Base-by-base conservation (phyloP, 306 rosid genomes). In the Albizia julibrissin region DNA sequence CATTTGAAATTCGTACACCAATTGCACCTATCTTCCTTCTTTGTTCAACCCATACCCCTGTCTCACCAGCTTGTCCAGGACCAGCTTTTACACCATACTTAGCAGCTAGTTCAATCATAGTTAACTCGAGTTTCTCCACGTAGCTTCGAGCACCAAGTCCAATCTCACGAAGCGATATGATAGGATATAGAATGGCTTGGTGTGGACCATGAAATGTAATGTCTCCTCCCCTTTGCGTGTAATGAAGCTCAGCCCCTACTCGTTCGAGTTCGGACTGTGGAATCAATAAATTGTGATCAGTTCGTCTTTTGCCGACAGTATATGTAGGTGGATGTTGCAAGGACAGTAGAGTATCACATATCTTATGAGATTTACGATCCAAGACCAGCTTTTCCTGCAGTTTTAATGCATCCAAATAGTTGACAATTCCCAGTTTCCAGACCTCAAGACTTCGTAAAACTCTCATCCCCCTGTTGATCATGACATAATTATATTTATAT, bases 1-100 rank as follows among this genome's bases (percentile, higher is more conserved):
- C 98, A 84, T 54, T 72, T 0, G 98, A 93, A 78, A 95, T 91
- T 72, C 83, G 88, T 44, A 95, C 98, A 76, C 98, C 98, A 56
- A 92, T 85, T 6, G 99, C 97, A 15, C 99, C 98, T n/a, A 92
- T 91, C 87, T 93, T 95, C 80, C 91, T 95, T 52, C 91, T 95
- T 52, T 89, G 94, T 73, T 88, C 96, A 44, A 95, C 98, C 96
- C 99, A 95, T 64, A 95, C 96, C 58, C 99, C 96, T 0, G 94
- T 93, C 83, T 92, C 93, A 44, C 93, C 85, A 24, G 54, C 77
- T 68, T 76, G 62, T 47, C 98, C 99, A 22, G 90, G 82, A 68
- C 72, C 70, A 85, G 99, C 99, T 78, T 86, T 89, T 79, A 95
- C 90, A 1, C 95, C 97, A 76, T 95, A 91, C 50, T 74, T 43